Conservation (phyloP, 768 basidiomycete species). For the Phylloporus arenicola region DNA sequence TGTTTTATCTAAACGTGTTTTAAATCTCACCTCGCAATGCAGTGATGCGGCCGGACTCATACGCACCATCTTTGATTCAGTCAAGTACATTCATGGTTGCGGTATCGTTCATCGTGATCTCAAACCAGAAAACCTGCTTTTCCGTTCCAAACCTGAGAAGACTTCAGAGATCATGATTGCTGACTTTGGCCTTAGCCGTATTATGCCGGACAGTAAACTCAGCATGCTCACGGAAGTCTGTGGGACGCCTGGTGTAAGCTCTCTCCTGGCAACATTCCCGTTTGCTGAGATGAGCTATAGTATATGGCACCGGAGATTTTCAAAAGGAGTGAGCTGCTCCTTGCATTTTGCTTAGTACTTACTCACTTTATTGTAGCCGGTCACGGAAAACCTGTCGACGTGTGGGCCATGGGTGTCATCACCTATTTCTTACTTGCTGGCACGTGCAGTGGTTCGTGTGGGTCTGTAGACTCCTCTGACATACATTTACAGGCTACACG, state of each 20-base stretch:
- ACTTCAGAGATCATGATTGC: conserved; percentile 96
- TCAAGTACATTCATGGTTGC: conserved; percentile 84
- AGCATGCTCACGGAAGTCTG: conserved; percentile 90
- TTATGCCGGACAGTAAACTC: conserved; percentile 88
- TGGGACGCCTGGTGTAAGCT: conserved; percentile 79
- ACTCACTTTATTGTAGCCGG: conserved; percentile 48
- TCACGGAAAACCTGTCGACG: conserved; percentile 90
- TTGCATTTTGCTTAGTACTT: background rate
- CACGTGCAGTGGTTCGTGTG: conserved; percentile 3
- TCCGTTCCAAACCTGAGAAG: conserved; percentile 75
- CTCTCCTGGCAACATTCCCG: background rate
- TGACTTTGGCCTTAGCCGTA: conserved; percentile 88
- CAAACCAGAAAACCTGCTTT: conserved; percentile 97
- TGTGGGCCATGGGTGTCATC: conserved; percentile 99
- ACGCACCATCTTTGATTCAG: conserved; percentile 79
- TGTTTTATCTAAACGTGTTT: background rate
- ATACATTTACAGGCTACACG: conserved; percentile 62
- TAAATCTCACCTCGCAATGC: conserved; percentile 24
- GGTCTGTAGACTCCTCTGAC: background rate
- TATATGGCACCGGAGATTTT: conserved; percentile 98
- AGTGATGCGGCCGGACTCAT: conserved; percentile 89
- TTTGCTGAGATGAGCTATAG: conserved; percentile 28
- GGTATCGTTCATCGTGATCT: conserved; percentile 96
- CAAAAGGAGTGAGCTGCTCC: conserved; percentile 60
- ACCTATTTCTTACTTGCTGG: conserved; percentile 91